Base-by-base conservation (phyloP, 2,329 filamentous ascomycete genomes). In the Talaromyces sp. region DNA sequence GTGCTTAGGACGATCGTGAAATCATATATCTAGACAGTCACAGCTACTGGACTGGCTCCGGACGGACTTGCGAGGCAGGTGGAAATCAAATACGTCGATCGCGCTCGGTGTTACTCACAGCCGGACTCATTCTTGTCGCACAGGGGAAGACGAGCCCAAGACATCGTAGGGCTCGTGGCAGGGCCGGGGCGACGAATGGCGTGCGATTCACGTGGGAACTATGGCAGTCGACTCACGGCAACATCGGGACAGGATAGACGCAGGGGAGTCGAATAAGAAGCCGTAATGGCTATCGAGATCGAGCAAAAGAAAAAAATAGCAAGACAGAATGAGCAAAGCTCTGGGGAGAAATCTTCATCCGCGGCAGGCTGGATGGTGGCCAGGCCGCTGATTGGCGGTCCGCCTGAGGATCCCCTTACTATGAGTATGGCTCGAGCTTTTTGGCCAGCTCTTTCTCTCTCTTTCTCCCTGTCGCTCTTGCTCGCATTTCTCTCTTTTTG, bases 341-440 rank as follows among this genome's bases (percentile, higher is more conserved):
- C n/a, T 58, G 35, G 27, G 22, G 54, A 41, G 15, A n/a, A 33
- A 25, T 47, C 41, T 22, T 47, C 25, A 37, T 13, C 31, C 41
- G 57, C 27, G 41, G 57, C 57, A 13, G 43, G 22, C 49, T 52
- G 49, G 15, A 60, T 5, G 41, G 57, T 49, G 57, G 57, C 57
- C 8, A 41, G 9, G 25, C 7, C n/a, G 41, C 57, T 60, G 57
- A 60, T 60, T 60, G 57, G 57, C 57, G 33, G 15, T 52, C 49
- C 49, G 49, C 27, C 49, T 31, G 49, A n/a, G n/a, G 49, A 33
- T 41, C 56, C 56, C 56, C 25, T 58, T 37, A 37, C 7, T 37
- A 37, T 37, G 35, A 31, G 27, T 58, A 22, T 43, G 56, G 27
- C 27, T 31, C 27, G 27, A 31, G 27, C 27, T 37, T 27, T 58